These are phyloP conservation scores for Cladorrhinum sp. DNA, from an alignment of 2,329 filamentous ascomycete species.

Conservation along the genomic window DNA sequence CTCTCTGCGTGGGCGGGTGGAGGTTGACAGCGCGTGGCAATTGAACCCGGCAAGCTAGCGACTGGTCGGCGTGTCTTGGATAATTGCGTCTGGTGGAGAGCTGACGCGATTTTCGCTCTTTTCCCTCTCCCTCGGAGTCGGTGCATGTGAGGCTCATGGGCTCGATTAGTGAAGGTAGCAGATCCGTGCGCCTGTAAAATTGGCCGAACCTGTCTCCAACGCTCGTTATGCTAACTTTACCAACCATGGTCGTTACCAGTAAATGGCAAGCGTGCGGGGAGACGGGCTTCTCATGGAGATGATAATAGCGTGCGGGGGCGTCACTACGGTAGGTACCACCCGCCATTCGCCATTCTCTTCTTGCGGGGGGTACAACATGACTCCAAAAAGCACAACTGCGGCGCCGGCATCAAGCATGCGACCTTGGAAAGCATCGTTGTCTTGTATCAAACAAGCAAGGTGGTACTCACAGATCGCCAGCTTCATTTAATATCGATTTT, in stretches of 20 bases:
- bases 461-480: background rate
- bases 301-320: background rate
- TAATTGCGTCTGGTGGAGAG: constrained; percentile 1
- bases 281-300: background rate
- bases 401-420: background rate
- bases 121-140: background rate
- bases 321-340: background rate
- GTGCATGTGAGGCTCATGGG: background rate
- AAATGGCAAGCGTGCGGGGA: no score
- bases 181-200: background rate
- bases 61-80: constrained; percentile 2
- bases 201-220: background rate
- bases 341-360: background rate
- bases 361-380: background rate
- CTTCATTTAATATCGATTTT: background rate
- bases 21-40: constrained; percentile 13
- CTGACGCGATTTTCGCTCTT: background rate
- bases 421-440: background rate
- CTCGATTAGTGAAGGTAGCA: background rate
- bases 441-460: background rate
- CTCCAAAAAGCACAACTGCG: background rate
- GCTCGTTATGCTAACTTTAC: background rate
- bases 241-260: no score
- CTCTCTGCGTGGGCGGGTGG: constrained; percentile 7
- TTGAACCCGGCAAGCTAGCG: constrained; percentile 13